phyloP scores from a whole-genome alignment of 257 asterid species.

The Cinchona pubescens region DNA sequence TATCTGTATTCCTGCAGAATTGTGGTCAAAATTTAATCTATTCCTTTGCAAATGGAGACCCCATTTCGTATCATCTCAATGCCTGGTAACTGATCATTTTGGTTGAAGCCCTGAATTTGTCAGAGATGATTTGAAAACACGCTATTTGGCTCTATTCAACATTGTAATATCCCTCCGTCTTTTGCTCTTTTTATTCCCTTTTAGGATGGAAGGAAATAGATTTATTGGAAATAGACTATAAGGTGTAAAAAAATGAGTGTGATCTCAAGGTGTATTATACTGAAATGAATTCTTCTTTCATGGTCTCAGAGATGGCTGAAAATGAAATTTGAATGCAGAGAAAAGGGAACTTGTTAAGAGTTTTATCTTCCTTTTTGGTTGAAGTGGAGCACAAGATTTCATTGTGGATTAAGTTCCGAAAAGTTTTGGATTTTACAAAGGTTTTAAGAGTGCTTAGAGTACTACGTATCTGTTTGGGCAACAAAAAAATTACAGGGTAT shows the following conservation, averaged over 20 bases:
- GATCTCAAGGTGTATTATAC: background rate
- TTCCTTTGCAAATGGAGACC: conserved; percentile 52
- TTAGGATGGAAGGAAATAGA: background rate
- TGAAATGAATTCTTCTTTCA: background rate
- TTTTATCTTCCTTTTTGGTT: background rate
- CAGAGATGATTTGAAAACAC: too few relatives aligned
- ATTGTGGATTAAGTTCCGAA: background rate
- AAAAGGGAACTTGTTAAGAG: background rate
- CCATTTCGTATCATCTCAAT: conserved; percentile 18
- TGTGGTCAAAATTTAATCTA: conserved; percentile 57
- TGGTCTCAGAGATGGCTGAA: background rate
- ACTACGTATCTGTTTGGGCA: background rate
- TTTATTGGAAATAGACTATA: background rate
- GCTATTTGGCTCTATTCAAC: too few relatives aligned
- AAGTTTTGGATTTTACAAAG: background rate
- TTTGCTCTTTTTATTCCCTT: background rate
- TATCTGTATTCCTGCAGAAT: conserved; percentile 65
- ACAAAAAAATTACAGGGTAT: background rate
- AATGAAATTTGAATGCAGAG: background rate
- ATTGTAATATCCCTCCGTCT: background rate
- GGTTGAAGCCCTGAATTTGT: background rate
- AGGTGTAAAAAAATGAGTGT: background rate
- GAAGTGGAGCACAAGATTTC: background rate
- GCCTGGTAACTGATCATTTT: background rate
- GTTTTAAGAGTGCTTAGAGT: background rate